Conservation (phyloP, 2,329 filamentous ascomycete species). For the Colletotrichum chlorophyti region DNA sequence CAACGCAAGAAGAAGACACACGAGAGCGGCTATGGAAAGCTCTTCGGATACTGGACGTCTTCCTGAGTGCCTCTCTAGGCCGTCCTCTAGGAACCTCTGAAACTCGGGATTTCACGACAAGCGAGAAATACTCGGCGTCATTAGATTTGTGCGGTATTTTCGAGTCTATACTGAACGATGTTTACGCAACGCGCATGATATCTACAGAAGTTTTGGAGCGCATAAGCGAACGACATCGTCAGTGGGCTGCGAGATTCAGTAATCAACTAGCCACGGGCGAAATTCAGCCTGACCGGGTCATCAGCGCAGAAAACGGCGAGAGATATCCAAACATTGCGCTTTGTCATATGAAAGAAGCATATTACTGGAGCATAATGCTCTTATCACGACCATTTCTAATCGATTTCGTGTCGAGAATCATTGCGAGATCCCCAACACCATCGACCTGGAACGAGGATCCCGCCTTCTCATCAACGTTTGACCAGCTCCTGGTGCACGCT, state of each 20-base stretch:
- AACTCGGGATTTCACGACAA: constrained; percentile 30
- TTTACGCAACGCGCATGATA: constrained; percentile 41
- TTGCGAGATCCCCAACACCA: background rate
- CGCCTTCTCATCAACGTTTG: constrained; percentile 15
- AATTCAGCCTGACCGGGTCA: constrained; percentile 22
- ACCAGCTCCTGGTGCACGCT: constrained; percentile 38
- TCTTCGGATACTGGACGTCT: constrained; percentile 40
- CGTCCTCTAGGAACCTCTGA: constrained; percentile 42
- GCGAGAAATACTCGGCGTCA: constrained; percentile 34
- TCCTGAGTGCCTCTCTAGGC: constrained; percentile 41
- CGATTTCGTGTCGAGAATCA: constrained; percentile 33
- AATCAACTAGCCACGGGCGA: constrained; percentile 29
- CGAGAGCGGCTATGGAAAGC: constrained; percentile 42
- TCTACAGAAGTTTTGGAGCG: constrained; percentile 34
- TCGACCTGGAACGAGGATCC: background rate
- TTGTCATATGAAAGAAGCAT: constrained; percentile 42
- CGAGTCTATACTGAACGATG: constrained; percentile 41
- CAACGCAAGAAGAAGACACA: constrained; percentile 31
- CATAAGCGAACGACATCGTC: constrained; percentile 36
- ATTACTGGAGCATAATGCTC: constrained; percentile 47
- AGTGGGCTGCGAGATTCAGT: constrained; percentile 33
- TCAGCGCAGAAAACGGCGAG: constrained; percentile 27
- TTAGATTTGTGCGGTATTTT: constrained; percentile 44
- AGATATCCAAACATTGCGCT: constrained; percentile 36
- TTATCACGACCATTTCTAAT: constrained; percentile 44